Base-by-base conservation (phyloP, 202 grass and related monocot genomes). In the Hordeum pubiflorum region DNA sequence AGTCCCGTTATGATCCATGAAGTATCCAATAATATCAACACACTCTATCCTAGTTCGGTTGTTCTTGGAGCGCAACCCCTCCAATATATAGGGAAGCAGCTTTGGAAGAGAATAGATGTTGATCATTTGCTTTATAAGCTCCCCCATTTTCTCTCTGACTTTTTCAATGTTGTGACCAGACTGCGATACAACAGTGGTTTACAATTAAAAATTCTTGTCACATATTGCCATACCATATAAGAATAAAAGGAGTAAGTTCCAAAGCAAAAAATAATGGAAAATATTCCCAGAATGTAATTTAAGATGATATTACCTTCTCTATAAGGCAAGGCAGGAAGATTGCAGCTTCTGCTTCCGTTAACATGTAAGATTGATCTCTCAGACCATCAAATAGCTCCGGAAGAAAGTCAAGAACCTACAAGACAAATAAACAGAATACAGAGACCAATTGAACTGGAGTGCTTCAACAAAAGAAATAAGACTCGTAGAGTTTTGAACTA, bases 131-230 rank as follows among this genome's bases (percentile, higher is more conserved):
- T 96, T 99, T 85, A 99, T 99, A 39, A 99, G 87, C 58, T 93
- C 92, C 76, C 96, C 91, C 91, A 99, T 93, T 76, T 95, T 91
- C 75, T 96, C 90, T 81, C 92, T 93, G 9, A 99, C 85, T 74
- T 99, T 99, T 81, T 99, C 92, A 72, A 99, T 99, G 81, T 99
- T 99, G 84, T 99, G 96, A 75, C 92, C 96, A 87, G 83, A 99
- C 97, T 99, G 89, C 60, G 87, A 57, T 29, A 24, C 10, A 82
- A 65, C 37, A 69, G 38, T 33, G 31, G 36, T 77, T 71, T 48
- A 58, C 4, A 82, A 13, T 33, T 66, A 23, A 54, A 5, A 74
- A 62, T 8, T 63, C 17, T 26, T n/a, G 50, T 34, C 60, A 18
- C 57, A 44, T 3, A 81, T 56, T 48, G 9, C 14, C n/a, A 65